Conservation (phyloP, 495 filamentous ascomycete species). For the Venustampulla echinocandica region DNA sequence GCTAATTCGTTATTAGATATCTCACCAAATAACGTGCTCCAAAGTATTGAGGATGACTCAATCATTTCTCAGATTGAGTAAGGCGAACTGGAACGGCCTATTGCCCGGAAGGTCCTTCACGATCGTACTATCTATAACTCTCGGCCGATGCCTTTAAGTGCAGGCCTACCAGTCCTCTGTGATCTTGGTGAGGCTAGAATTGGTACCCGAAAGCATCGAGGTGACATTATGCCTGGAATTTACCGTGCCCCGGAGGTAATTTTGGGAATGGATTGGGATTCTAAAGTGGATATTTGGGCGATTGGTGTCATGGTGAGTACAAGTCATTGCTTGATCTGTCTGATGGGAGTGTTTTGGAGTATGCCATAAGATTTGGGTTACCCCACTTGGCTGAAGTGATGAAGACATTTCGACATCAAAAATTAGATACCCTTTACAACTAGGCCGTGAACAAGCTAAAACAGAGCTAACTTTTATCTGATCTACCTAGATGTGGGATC, state of each 20-base stretch:
- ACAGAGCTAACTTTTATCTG: conserved; percentile 17
- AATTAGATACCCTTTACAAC: conserved; percentile 15
- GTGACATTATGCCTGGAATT: conserved; percentile 32
- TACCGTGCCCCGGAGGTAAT: conserved; percentile 42
- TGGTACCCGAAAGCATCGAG: conserved; percentile 13
- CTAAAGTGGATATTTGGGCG: conserved; percentile 38
- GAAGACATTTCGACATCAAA: conserved; percentile 17
- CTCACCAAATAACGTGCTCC: conserved; percentile 20
- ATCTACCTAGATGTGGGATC: conserved; percentile 24
- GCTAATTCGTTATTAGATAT: conserved; percentile 21
- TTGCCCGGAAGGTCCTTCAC: conserved; percentile 18
- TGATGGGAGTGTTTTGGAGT: conserved; percentile 9
- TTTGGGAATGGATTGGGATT: conserved; percentile 36
- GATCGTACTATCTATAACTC: conserved; percentile 22
- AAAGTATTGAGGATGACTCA: conserved; percentile 15
- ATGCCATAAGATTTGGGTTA: conserved; percentile 8
- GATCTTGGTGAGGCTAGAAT: conserved; percentile 21
- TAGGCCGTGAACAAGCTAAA: conserved; percentile 16
- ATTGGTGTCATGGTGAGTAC: conserved; percentile 35
- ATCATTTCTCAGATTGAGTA: conserved; percentile 18
- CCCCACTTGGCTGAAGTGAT: conserved; percentile 13
- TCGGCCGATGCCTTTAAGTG: conserved; percentile 15
- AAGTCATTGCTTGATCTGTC: conserved; percentile 12
- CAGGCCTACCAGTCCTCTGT: conserved; percentile 17
- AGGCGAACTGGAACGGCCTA: conserved; percentile 16